Percentiles rank a stretch among this genome's conserved stretches.
phyloP scores from a whole-genome alignment of 2,329 filamentous ascomycete species.

The Aspergillus sp. region DNA sequence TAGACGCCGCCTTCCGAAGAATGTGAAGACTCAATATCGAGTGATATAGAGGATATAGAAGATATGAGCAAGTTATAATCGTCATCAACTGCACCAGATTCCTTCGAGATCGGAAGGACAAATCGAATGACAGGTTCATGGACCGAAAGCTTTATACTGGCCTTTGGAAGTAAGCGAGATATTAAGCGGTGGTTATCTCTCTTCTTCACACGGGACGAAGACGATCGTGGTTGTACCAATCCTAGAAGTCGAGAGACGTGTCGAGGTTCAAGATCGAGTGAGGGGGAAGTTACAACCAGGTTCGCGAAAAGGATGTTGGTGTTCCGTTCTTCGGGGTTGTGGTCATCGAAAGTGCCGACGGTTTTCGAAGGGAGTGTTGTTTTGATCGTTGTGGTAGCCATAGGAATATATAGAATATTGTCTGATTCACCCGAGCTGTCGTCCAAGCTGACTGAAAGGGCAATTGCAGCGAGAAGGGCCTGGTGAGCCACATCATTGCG shows the following conservation, averaged over 20 bases:
- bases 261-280: constrained; percentile 84
- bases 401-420: constrained; percentile 86
- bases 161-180: constrained; percentile 87
- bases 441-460: constrained; percentile 85
- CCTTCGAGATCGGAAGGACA: constrained; percentile 71
- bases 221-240: constrained; percentile 58
- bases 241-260: constrained; percentile 82
- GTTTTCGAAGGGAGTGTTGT: constrained; percentile 94
- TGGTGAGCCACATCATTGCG: constrained; percentile 91
- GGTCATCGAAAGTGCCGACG: constrained; percentile 68
- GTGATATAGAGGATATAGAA: constrained; percentile 85
- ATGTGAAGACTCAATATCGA: constrained; percentile 95
- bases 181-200: constrained; percentile 62
- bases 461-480: constrained; percentile 84
- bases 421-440: constrained; percentile 83
- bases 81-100: constrained; percentile 54
- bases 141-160: constrained; percentile 90
- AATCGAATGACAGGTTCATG: constrained; percentile 94
- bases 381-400: constrained; percentile 92
- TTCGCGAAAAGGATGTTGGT: constrained; percentile 96
- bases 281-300: constrained; percentile 91
- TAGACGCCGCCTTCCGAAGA: constrained; percentile 76
- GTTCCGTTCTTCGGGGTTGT: constrained; percentile 76
- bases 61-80: constrained; percentile 96
- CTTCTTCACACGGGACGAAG: constrained; percentile 39